Evolutionary conservation across 2,329 filamentous ascomycete genomes (phyloP), one percentile per base, ranked within the genome.

Genomic region (Exophiala sp.): DNA sequence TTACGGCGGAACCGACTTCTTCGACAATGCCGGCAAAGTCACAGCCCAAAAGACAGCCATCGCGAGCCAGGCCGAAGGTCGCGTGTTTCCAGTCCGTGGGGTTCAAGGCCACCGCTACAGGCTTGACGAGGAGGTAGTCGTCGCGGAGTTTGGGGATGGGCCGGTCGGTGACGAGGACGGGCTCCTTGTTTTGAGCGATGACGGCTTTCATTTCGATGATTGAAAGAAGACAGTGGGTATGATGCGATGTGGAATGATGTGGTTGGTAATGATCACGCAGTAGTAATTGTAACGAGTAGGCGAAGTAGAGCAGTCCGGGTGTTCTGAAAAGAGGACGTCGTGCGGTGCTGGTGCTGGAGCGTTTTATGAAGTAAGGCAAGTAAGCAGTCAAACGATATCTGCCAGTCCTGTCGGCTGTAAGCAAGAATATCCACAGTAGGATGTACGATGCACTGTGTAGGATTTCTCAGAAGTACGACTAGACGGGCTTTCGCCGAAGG

Each of bases 31-130:
- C 65, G 13, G 65, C 62, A 44, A 64, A 68, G 47, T 68, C 65
- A 43, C 62, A 67, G 1, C 65, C 65, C 0, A 64, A 50, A 0
- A 64, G 75, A 34, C 68, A 70, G 3, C 73, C 72, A 0, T 65
- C 59, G 1, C 62, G 61, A 4, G 48, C 45, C 4, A 55, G 10
- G 1, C 50, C 47, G n/a, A 22, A 48, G 1, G 66, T 64, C 32
- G 76, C 60, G 53, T 74, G 70, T 57, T 78, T 78, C 75, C 75
- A 80, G 60, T 81, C 78, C 0, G 75, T 77, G 1, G 78, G 77
- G 59, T 80, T 80, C 40, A 59, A 50, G 5, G 56, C 55, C 9
- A 53, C 48, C 11, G 55, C 52, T 16, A 35, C 44, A 11, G 49
- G 49, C 18, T 56, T 56, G 48, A 56, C 43, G 10, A 79, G 70